Percentiles rank a stretch among this genome's conserved stretches.
Evolutionary conservation across 192 early-diverging fungal species (phyloP).

Genomic region (Backusella psychrophila): DNA sequence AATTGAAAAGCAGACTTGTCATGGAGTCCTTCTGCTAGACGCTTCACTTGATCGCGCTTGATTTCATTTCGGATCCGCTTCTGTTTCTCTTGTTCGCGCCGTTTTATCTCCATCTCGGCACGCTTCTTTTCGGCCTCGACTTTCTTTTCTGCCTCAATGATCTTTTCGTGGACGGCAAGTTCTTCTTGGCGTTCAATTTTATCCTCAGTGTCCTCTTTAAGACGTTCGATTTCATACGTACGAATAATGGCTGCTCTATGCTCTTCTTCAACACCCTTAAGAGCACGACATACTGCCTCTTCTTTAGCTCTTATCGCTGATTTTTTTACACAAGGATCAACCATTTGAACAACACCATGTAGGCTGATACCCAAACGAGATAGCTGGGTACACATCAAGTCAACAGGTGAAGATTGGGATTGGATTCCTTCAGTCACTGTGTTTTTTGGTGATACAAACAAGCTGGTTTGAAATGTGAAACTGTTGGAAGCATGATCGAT

Average conservation of each 20-base stretch:
- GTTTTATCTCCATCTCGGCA: constrained; percentile 77
- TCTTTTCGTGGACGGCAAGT: constrained; percentile 74
- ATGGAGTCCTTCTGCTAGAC: constrained; percentile 65
- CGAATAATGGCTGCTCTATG: constrained; percentile 73
- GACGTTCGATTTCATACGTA: constrained; percentile 85
- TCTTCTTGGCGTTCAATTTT: constrained; percentile 75
- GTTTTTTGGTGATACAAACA: constrained; percentile 74
- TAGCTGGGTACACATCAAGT: constrained; percentile 92
- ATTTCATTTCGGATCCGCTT: constrained; percentile 76
- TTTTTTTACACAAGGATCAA: constrained; percentile 72
- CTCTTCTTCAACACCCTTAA: constrained; percentile 77
- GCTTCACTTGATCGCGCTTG: constrained; percentile 75
- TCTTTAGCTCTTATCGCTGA: constrained; percentile 64
- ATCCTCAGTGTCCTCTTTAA: constrained; percentile 75
- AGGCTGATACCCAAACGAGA: constrained; percentile 81
- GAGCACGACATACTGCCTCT: constrained; percentile 67
- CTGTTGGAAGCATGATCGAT: constrained; percentile 90
- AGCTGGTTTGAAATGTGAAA: constrained; percentile 89
- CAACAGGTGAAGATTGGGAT: constrained; percentile 80
- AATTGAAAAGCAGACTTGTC: constrained; percentile 26
- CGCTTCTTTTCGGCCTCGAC: constrained; percentile 79
- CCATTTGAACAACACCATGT: constrained; percentile 78
- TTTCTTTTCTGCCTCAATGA: constrained; percentile 68
- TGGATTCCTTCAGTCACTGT: constrained; percentile 77
- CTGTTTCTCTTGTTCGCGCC: constrained; percentile 79